Percentiles rank a stretch among this genome's conserved stretches.
Conservation (phyloP, 352 stramenopile genomes). For the Thalassiosira livingstoniorum region DNA sequence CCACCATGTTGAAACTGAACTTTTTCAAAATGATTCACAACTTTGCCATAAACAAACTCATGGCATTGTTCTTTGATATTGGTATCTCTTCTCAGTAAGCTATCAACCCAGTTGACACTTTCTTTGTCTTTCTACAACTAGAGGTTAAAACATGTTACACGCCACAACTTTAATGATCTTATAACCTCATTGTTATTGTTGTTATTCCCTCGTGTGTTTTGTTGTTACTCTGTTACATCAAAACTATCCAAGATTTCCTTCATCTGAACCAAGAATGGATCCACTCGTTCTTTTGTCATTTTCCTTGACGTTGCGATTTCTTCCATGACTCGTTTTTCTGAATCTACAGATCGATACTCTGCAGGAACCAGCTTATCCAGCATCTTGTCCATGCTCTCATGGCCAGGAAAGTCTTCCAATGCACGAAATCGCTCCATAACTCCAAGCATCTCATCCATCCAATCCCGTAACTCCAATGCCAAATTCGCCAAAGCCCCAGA, state of each 20-base stretch:
- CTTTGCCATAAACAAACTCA: too few relatives aligned
- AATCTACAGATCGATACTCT: background rate
- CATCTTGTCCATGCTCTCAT: constrained; percentile 3
- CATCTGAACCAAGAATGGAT: constrained; percentile 72
- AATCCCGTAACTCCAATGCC: constrained; percentile 51
- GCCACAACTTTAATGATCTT: too few relatives aligned
- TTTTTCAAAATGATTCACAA: too few relatives aligned
- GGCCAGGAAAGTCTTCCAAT: constrained; percentile 6
- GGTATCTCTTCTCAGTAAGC: too few relatives aligned
- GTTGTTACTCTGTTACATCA: constrained; percentile 36
- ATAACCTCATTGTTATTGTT: too few relatives aligned
- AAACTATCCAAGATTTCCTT: constrained; percentile 56
- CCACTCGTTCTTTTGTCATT: constrained; percentile 61
- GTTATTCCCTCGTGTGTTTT: too few relatives aligned
- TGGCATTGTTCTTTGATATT: too few relatives aligned
- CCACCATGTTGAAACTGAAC: too few relatives aligned
- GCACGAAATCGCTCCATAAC: constrained; percentile 27
- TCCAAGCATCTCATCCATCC: constrained; percentile 53
- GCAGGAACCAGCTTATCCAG: background rate
- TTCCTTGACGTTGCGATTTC: constrained; percentile 52
- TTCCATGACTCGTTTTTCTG: constrained; percentile 33
- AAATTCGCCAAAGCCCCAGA: constrained; percentile 63
- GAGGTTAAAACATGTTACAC: too few relatives aligned
- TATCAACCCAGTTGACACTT: too few relatives aligned
- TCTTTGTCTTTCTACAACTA: too few relatives aligned